Evolutionary conservation across 768 basidiomycete species (phyloP), one percentile per base, ranked within the genome.

Genomic region (Kwoniella bestiolae): DNA sequence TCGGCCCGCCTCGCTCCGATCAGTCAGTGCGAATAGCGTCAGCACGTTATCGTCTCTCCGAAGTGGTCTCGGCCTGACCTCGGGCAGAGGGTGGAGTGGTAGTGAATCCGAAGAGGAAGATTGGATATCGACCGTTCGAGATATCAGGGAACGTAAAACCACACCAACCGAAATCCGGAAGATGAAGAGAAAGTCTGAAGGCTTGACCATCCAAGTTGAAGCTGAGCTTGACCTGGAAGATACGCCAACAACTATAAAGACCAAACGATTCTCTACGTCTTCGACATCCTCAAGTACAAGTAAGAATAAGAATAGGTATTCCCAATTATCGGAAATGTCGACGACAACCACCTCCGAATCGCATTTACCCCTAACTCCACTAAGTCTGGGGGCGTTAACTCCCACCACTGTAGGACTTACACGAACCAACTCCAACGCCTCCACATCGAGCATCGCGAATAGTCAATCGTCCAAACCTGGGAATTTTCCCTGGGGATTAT

Each of bases 71-170:
- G 56, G 58, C 6, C 46, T 61, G 1, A 67, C 60, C 3, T 51
- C 51, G 4, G 59, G 65, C 1, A 51, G 35, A 21, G 73, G 73
- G 0, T 76, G 74, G 74, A 70, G 68, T 23, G 74, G 74, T 9
- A 67, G 61, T 31, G 74, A 76, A 45, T 71, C 70, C 2, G 74
- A 76, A 49, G 74, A 76, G 45, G 74, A 76, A 41, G 72, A 70
- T 28, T 76, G 72, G 69, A 61, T 60, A 11, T 6, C 46, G 2
- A 63, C 65, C 3, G 56, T 73, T 23, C 41, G 61, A n/a, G 18
- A 49, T 23, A 56, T 63, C 7, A 45, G 29, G n/a, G 21, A 53
- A 28, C 29, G 53, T 23, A 50, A 34, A 38, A n/a, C 58, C 1
- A 31, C 46, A n/a, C 16, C 21, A 51, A 23, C 50, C 12, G 8